Conservation (phyloP, 306 rosid species). For the Elaeagnus macrophylla region DNA sequence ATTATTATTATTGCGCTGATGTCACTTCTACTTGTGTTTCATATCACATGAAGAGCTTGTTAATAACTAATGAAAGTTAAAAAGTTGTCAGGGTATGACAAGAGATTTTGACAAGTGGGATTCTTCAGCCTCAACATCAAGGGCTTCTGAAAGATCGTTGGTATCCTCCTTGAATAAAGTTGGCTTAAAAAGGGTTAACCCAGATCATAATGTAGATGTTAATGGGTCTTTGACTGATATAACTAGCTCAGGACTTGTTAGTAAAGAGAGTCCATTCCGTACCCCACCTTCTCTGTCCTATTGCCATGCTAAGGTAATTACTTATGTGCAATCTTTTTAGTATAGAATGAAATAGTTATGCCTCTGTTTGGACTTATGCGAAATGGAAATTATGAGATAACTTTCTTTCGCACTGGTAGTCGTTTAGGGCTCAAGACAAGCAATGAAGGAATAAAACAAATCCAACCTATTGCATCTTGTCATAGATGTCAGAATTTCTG, state of each 20-base stretch:
- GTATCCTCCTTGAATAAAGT: conserved; percentile 30
- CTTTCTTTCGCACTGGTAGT: not conserved
- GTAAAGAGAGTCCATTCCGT: conserved; percentile 66
- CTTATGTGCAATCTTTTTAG: conserved; percentile 10
- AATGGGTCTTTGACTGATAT: conserved; percentile 16
- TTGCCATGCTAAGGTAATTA: conserved; percentile 58
- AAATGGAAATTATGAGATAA: not conserved
- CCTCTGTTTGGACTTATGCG: conserved; percentile 7
- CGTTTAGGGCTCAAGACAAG: not conserved
- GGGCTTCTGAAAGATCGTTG: conserved; percentile 33
- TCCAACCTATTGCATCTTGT: too few species aligned
- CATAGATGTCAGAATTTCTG: too few species aligned
- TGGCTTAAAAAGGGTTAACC: conserved; percentile 45
- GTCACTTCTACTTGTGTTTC: not conserved
- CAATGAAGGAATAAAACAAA: not conserved
- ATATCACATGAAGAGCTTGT: conserved; percentile 6
- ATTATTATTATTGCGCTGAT: not conserved
- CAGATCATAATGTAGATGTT: conserved; percentile 25
- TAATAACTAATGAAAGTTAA: conserved; percentile 23
- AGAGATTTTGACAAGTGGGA: conserved; percentile 41
- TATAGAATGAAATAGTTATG: not conserved
- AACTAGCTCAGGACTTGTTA: conserved; percentile 23
- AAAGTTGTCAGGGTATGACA: conserved; percentile 36
- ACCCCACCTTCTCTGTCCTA: conserved; percentile 78
- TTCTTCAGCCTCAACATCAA: conserved; percentile 26